Evolutionary conservation across 2,329 filamentous ascomycete species (phyloP).

Genomic region (Pestalotiopsis sp.): DNA sequence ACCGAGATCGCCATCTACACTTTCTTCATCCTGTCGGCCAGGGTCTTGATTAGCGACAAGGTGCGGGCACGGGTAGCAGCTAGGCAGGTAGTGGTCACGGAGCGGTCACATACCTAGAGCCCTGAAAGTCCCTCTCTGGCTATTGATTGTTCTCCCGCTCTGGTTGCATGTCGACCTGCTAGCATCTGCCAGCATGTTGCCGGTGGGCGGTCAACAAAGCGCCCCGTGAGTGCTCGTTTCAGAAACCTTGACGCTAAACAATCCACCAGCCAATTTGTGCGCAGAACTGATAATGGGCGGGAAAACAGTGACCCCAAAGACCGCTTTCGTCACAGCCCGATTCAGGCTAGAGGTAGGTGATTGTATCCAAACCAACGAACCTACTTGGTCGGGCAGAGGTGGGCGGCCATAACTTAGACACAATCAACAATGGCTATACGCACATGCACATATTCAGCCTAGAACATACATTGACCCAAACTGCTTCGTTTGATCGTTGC

Average conservation of each 20-base stretch:
- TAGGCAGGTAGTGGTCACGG: background rate
- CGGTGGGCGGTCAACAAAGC: conserved; percentile 3
- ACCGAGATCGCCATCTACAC: background rate
- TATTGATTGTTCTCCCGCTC: background rate
- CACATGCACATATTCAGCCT: background rate
- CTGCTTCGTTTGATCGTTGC: background rate
- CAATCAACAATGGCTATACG: background rate
- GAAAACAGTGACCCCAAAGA: background rate
- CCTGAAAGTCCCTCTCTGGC: too few relatives aligned
- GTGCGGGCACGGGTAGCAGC: background rate
- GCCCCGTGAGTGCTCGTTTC: conserved; percentile 1
- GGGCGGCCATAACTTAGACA: background rate
- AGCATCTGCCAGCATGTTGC: background rate
- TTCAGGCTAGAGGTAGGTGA: background rate
- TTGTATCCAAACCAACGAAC: background rate
- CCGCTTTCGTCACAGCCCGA: conserved; percentile 1
- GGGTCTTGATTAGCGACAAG: background rate
- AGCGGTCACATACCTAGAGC: background rate
- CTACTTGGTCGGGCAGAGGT: background rate
- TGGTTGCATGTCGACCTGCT: background rate
- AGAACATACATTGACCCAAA: background rate
- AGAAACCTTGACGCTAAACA: background rate
- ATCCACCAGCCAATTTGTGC: background rate
- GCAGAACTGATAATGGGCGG: background rate
- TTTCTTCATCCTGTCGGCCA: background rate